Conservation (phyloP, 2,329 filamentous ascomycete genomes). For the Chaetothyriales sp. region DNA sequence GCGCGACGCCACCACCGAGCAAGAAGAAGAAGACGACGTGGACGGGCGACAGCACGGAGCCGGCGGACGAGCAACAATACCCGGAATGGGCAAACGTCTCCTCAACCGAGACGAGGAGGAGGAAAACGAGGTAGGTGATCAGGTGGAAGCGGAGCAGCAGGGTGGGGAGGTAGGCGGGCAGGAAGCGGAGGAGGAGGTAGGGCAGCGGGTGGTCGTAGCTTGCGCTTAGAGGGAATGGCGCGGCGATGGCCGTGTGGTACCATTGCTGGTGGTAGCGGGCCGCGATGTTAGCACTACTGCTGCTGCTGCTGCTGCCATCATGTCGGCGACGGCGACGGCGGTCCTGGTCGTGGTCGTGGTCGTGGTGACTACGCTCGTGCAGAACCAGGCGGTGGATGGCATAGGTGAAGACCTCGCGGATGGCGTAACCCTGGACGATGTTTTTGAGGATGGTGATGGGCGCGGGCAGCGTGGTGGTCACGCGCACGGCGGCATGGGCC, state of each 20-base stretch:
- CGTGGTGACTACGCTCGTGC: slow-evolving; percentile 30
- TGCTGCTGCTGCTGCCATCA: no score
- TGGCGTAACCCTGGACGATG: slow-evolving; percentile 36
- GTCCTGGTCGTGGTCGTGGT: no score
- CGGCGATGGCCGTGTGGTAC: slow-evolving; percentile 37
- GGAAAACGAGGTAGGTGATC: slow-evolving; percentile 42
- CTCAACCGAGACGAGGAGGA: slow-evolving; percentile 41
- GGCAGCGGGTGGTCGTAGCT: slow-evolving; percentile 45
- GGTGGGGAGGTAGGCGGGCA: slow-evolving; percentile 43
- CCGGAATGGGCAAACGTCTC: slow-evolving; percentile 46
- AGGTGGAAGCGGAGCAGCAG: slow-evolving; percentile 45
- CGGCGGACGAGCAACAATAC: slow-evolving; percentile 42
- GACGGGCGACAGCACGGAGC: slow-evolving; percentile 37
- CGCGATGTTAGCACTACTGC: slow-evolving; percentile 15
- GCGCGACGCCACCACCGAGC: slow-evolving; percentile 41
- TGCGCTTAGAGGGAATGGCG: slow-evolving; percentile 42
- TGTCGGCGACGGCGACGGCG: no score
- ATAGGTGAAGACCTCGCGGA: slow-evolving; percentile 55
- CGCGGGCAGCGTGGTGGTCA: slow-evolving; percentile 45
- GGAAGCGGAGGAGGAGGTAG: slow-evolving; percentile 39
- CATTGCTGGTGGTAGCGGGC: slow-evolving; percentile 34
- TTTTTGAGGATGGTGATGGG: slow-evolving; percentile 47
- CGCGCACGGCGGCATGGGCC: slow-evolving; percentile 39
- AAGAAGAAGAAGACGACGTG: not conserved
- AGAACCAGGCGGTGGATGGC: slow-evolving; percentile 57